These are phyloP conservation scores for Aspergillus uvarum DNA, from an alignment of 2,329 filamentous ascomycete species.

Conservation along the genomic window DNA sequence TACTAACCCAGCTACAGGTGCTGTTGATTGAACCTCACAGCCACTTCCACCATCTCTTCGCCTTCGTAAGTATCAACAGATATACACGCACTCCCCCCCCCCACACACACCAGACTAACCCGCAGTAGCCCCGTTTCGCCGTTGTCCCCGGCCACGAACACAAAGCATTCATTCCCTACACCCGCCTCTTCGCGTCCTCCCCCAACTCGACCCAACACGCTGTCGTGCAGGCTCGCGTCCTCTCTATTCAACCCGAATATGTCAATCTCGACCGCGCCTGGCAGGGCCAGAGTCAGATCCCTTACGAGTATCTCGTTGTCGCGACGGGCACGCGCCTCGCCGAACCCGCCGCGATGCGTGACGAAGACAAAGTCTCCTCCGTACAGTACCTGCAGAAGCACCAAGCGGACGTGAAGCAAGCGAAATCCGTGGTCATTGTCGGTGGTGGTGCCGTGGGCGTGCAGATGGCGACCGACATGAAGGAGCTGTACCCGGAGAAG, in stretches of 20 bases:
- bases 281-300: constrained; percentile 31
- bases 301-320: constrained; percentile 36
- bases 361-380: constrained; percentile 35
- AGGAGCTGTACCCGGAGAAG: constrained; percentile 50
- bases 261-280: constrained; percentile 37
- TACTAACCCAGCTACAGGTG: constrained; percentile 22
- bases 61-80: constrained; percentile 28
- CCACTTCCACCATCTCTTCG: constrained; percentile 39
- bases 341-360: constrained; percentile 34
- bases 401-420: constrained; percentile 30
- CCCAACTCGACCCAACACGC: constrained; percentile 26
- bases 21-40: constrained; percentile 37
- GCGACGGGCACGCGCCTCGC: constrained; percentile 37
- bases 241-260: constrained; percentile 28
- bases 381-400: constrained; percentile 35
- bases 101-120: neutral
- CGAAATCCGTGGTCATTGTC: constrained; percentile 37
- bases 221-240: constrained; percentile 34
- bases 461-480: constrained; percentile 53
- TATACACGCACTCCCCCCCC: no score
- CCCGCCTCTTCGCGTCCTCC: constrained; percentile 27
- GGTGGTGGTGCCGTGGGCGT: constrained; percentile 54
- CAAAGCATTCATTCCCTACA: constrained; percentile 40
- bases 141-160: constrained; percentile 37
- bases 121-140: constrained; percentile 33